These are phyloP conservation scores for Spirogloea muscicola DNA, from an alignment of 139 green algal genomes.

Conservation along the genomic window DNA sequence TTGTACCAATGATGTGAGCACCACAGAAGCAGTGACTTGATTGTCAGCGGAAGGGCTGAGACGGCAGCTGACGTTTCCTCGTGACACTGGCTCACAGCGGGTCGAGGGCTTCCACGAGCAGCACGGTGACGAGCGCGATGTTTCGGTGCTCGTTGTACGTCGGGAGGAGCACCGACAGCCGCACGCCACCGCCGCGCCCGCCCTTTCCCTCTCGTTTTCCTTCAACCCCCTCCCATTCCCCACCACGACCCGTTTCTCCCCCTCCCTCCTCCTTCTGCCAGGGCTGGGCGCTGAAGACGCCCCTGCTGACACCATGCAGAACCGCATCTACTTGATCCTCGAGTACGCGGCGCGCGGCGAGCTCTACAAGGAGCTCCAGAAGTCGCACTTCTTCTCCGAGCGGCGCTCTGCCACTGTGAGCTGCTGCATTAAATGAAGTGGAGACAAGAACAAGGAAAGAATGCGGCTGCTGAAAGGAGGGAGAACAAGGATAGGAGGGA, in stretches of 20 bases:
- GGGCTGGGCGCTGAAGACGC: not conserved
- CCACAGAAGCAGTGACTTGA: not conserved
- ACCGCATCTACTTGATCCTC: slow-evolving; percentile 96
- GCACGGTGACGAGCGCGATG: too few relatives aligned
- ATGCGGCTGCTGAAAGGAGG: too few relatives aligned
- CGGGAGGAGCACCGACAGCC: slow-evolving; percentile 86
- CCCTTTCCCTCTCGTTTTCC: not conserved
- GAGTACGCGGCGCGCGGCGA: slow-evolving; percentile 90
- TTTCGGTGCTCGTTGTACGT: slow-evolving; percentile 94
- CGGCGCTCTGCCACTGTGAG: slow-evolving; percentile 64
- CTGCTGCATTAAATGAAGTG: slow-evolving; percentile 47
- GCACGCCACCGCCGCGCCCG: not conserved
- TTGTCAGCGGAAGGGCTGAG: not conserved
- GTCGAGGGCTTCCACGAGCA: too few relatives aligned
- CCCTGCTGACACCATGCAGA: too few relatives aligned
- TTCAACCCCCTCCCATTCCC: not conserved
- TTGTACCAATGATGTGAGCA: not conserved
- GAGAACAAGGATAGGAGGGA: too few relatives aligned
- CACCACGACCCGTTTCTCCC: not conserved
- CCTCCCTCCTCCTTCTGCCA: not conserved
- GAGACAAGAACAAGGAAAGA: too few relatives aligned
- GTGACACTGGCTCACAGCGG: too few relatives aligned
- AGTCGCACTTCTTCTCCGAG: slow-evolving; percentile 75
- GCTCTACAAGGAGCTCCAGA: slow-evolving; percentile 95
- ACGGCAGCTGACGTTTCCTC: too few relatives aligned